Base-by-base conservation (phyloP, 345 rosid genomes). In the Aquilaria yunnanensis region DNA sequence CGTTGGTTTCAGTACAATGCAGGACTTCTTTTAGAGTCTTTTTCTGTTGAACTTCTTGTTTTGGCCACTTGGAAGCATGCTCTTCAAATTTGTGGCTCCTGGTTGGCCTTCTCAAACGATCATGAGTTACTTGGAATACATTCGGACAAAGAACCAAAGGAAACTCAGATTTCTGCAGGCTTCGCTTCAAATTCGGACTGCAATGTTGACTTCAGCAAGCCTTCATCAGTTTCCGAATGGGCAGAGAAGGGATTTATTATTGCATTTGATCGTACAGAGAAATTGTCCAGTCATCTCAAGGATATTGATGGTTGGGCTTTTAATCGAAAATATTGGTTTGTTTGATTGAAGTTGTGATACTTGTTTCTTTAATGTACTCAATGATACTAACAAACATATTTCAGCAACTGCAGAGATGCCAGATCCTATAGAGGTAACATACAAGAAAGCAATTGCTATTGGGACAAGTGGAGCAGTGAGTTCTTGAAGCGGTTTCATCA, bases 11-110 rank as follows among this genome's bases (percentile, higher is more conserved):
- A 89, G 96, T 77, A 68, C 23, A 62, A 77, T 69, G 83, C 86
- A 78, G 91, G 78, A 61, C 70, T 72, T 4, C 61, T 67, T 57
- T 74, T 73, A 63, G 91, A 89, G 71, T 83, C 89, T 64, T 83
- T 89, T 74, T 81, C 89, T 32, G 75, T 89, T 65, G 84, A 83
- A 12, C 89, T 86, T 29, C 71, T 85, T 45, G 79, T 85, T 69
- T 77, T 85, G 71, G 94, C 96, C 64, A 61, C 79, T 50, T 89
- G 94, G 91, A 86, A 65, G 73, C 81, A 81, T 73, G 86, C 83
- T 62, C 62, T 74, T 69, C 64, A 75, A 65, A 78, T 89, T 63
- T 83, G 85, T 56, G 63, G 66, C 73, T 81, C 80, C 61, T 89
- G 91, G 93, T 61, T 63, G 50, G 29, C 61, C 12, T 70, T 83